Base-by-base conservation (phyloP, 306 rosid genomes). In the Dalbergia cochinchinensis region DNA sequence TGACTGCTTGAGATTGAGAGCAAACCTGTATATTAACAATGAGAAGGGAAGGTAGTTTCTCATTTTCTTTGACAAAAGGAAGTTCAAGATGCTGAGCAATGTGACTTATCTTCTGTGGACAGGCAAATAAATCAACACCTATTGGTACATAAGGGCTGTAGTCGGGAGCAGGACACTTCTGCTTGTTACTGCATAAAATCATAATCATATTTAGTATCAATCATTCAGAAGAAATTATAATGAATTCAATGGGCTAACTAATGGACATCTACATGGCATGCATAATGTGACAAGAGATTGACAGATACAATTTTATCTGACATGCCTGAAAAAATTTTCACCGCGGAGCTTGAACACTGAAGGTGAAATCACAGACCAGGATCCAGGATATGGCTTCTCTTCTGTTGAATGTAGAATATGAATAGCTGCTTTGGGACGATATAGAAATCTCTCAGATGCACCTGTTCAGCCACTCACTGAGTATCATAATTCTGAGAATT, bases 81-180 rank as follows among this genome's bases (percentile, higher is more conserved):
- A 94, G 95, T 79, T 94, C 97, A 84, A 94, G 64, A 86, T 89
- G 80, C 88, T 84, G 92, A 79, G 99, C 94, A 85, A 94, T 94
- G 89, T 94, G 95, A 74, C 75, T 84, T 68, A 93, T 84, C 90
- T 94, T 94, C 81, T 53, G 71, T 16, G 94, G 84, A 76, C 91
- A 80, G 69, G 70, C 62, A 82, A 91, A 94, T 80, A 94, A 79
- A 85, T 94, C 99, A 15, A 89, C 92, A 37, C 99, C 97, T n/a
- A 94, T 84, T 48, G 99, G 99, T 55, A 72, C 71, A 33, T 94
- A 94, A n/a, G 99, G 85, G 58, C 94, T 84, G 68, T 3, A 63
- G 9, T 67, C 74, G 67, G 92, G 77, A 69, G 99, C 99, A 37
- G 94, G 89, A 76, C 74, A 34, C 85, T 94, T 94, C 59, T 82